A percentile compares a stretch with the other conserved stretches of the same genome.
Conservation (phyloP, 495 filamentous ascomycete genomes). For the Talaromyces ruber region DNA sequence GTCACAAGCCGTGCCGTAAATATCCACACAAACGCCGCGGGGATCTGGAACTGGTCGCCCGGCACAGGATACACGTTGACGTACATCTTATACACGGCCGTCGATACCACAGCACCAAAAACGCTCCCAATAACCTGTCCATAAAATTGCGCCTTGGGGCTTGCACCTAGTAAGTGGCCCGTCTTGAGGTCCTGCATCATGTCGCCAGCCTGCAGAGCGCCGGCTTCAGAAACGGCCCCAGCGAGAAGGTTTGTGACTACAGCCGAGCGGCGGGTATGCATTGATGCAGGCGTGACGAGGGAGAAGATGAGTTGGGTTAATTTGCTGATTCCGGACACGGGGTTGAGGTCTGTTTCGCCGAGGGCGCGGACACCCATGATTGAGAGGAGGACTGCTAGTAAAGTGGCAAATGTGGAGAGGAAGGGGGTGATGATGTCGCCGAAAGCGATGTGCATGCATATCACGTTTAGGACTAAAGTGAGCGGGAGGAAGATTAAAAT, state of each 20-base stretch:
- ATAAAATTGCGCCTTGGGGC: slow-evolving; percentile 92
- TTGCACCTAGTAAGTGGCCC: slow-evolving; percentile 83
- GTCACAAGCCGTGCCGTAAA: slow-evolving; percentile 94
- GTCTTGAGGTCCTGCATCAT: slow-evolving; percentile 99
- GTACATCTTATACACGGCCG: slow-evolving; percentile 86
- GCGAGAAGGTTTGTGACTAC: slow-evolving; percentile 90
- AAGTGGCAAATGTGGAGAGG: slow-evolving; percentile 73
- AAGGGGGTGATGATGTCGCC: slow-evolving; percentile 47
- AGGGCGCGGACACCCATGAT: slow-evolving; percentile 94
- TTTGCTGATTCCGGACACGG: slow-evolving; percentile 94
- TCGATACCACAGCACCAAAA: slow-evolving; percentile 80
- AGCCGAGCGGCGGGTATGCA: slow-evolving; percentile 48
- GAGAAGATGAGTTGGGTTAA: slow-evolving; percentile 92
- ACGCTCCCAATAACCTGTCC: slow-evolving; percentile 88
- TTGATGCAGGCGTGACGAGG: slow-evolving; percentile 70
- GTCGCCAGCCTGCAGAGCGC: slow-evolving; percentile 91
- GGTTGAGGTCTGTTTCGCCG: slow-evolving; percentile 94
- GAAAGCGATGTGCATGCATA: slow-evolving; percentile 73
- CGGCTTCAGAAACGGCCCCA: slow-evolving; percentile 81
- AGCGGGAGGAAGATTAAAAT: slow-evolving; percentile 67
- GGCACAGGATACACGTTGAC: slow-evolving; percentile 83
- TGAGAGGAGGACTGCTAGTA: slow-evolving; percentile 80
- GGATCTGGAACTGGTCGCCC: slow-evolving; percentile 82
- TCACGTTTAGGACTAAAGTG: slow-evolving; percentile 71
- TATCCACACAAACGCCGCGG: slow-evolving; percentile 93